Evolutionary conservation across 1,139 yeast species (phyloP).

Genomic region (Debaryomycetaceae sp.): DNA sequence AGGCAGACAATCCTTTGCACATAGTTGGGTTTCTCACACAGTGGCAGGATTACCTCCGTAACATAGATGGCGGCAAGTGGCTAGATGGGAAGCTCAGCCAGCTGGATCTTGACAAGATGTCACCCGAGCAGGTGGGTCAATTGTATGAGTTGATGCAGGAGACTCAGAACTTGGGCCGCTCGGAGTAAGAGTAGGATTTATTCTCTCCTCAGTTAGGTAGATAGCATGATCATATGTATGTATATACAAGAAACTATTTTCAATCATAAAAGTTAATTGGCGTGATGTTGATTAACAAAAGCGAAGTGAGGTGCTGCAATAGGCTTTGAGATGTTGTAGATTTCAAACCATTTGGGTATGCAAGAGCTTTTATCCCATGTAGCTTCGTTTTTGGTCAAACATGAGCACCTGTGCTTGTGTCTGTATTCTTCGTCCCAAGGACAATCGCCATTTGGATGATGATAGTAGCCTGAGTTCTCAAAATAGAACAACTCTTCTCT

Average conservation of each 20-base stretch:
- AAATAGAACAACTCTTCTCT: conserved; percentile 16
- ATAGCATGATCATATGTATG: not conserved
- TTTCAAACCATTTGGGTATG: conserved; percentile 19
- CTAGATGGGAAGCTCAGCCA: conserved; percentile 61
- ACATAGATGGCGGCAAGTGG: conserved; percentile 78
- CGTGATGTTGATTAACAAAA: conserved; percentile 13
- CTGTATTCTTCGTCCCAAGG: conserved; percentile 13
- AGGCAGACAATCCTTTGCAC: conserved; percentile 83
- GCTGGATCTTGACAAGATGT: conserved; percentile 72
- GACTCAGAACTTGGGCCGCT: conserved; percentile 42
- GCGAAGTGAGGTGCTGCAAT: conserved; percentile 8
- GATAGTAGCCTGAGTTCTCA: conserved; percentile 19
- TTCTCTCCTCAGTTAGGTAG: not conserved
- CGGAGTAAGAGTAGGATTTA: not conserved
- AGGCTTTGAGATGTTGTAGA: conserved; percentile 13
- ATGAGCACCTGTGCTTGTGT: conserved; percentile 16
- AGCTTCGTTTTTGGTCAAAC: conserved; percentile 19
- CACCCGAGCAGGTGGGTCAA: conserved; percentile 91
- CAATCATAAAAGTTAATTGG: not conserved
- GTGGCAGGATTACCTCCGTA: conserved; percentile 87
- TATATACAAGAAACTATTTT: not conserved
- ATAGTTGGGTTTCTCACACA: conserved; percentile 89
- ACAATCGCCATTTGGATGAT: conserved; percentile 20
- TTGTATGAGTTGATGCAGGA: conserved; percentile 47
- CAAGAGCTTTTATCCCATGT: conserved; percentile 16